These are phyloP conservation scores for Pilobolus umbonatus DNA, from an alignment of 192 early-diverging fungal species.

Conservation along the genomic window DNA sequence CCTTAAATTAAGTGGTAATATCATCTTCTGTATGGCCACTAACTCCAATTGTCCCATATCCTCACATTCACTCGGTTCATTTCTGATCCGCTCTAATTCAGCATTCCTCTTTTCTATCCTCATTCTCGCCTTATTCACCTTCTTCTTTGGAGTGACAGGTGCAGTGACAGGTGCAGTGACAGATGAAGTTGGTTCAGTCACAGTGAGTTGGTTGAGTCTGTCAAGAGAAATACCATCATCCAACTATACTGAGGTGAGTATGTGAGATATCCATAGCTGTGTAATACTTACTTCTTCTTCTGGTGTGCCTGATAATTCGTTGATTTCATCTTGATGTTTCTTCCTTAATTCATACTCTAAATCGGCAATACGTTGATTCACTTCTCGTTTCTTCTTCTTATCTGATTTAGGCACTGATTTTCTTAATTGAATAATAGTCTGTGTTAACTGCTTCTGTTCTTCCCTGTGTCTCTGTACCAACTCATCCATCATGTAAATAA, in stretches of 20 bases:
- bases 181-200: conserved; percentile 20
- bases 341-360: conserved; percentile 60
- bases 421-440: conserved; percentile 66
- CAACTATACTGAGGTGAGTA: not conserved
- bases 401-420: conserved; percentile 72
- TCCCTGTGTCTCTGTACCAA: conserved; percentile 67
- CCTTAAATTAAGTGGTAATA: conserved; percentile 49
- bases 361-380: conserved; percentile 56
- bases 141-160: conserved; percentile 36
- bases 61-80: conserved; percentile 75
- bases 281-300: conserved; percentile 9
- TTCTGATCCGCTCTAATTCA: conserved; percentile 63
- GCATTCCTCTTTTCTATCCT: conserved; percentile 64
- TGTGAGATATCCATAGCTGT: not conserved
- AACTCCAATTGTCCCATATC: conserved; percentile 74
- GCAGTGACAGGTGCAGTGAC: conserved; percentile 17
- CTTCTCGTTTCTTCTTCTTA: conserved; percentile 88
- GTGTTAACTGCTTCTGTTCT: conserved; percentile 71
- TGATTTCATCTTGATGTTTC: conserved; percentile 60
- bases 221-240: conserved; percentile 31
- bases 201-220: conserved; percentile 15
- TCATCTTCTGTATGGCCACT: conserved; percentile 57
- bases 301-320: conserved; percentile 13
- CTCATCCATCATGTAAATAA: conserved; percentile 47
- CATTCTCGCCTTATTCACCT: conserved; percentile 46